Evolutionary conservation across 306 rosid species (phyloP).

Genomic region (Prunus davidiana): DNA sequence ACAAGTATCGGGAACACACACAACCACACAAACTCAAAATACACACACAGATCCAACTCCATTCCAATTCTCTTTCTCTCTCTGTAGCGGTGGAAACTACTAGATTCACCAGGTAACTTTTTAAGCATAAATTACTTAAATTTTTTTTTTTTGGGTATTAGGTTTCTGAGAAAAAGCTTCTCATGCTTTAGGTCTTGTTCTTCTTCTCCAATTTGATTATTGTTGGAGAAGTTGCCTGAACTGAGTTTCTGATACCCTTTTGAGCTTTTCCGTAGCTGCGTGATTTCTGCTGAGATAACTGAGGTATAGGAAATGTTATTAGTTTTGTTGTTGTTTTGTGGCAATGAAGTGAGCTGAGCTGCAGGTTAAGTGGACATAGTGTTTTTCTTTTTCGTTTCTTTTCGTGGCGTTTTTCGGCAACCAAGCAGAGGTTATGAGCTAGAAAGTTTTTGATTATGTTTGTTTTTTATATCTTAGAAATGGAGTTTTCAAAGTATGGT

Average conservation of each 20-base stretch:
- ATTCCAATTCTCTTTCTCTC: slow-evolving; percentile 1
- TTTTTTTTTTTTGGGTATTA: background rate
- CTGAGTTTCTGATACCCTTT: background rate
- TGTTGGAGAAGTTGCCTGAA: background rate
- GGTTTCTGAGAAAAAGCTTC: slow-evolving; percentile 12
- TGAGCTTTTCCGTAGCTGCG: background rate
- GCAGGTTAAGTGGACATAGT: background rate
- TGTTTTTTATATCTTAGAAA: background rate
- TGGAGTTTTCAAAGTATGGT: background rate
- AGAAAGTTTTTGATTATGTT: background rate
- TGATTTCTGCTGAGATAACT: background rate
- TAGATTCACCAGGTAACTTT: slow-evolving; percentile 41
- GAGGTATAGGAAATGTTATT: background rate
- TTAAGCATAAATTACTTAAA: background rate
- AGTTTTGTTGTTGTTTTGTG: background rate
- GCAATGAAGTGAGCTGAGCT: slow-evolving; percentile 2
- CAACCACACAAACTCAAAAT: background rate
- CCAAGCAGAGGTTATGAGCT: slow-evolving; percentile 2
- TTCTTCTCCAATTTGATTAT: background rate
- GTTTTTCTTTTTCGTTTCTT: background rate
- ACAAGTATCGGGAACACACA: slow-evolving; percentile 31
- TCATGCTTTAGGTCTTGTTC: background rate
- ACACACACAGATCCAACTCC: slow-evolving; percentile 39
- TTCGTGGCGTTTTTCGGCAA: slow-evolving; percentile 1
- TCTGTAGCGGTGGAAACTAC: slow-evolving; percentile 23